These are phyloP conservation scores for Clarkia xantiana DNA, from an alignment of 345 rosid genomes.

Conservation along the genomic window DNA sequence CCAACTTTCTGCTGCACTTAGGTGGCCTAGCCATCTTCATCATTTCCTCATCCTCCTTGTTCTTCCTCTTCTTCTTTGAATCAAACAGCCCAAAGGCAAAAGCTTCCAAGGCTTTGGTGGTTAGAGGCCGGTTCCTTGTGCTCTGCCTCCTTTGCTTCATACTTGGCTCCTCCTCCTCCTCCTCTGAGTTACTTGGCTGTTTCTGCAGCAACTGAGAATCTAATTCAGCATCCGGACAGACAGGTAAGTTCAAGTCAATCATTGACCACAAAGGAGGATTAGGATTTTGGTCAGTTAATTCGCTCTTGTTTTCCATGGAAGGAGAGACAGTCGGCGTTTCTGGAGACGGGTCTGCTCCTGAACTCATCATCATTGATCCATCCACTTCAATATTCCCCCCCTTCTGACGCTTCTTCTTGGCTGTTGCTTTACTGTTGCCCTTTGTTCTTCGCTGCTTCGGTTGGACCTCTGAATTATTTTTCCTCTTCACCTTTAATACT, in stretches of 20 bases:
- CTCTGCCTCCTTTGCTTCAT: conserved; percentile 30
- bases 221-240: conserved; percentile 19
- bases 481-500: conserved; percentile 7
- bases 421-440: conserved; percentile 13
- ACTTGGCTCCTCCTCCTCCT: conserved; percentile 14
- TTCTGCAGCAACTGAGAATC: conserved; percentile 4
- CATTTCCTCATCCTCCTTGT: conserved; percentile 7
- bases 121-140: conserved; percentile 35
- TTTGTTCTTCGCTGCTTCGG: conserved; percentile 12
- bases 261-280: conserved; percentile 10
- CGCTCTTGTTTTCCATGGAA: conserved; percentile 8
- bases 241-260: conserved; percentile 42
- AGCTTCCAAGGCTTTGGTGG: conserved; percentile 52
- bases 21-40: conserved; percentile 15
- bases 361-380: neutral
- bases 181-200: conserved; percentile 1
- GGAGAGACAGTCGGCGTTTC: conserved; percentile 18
- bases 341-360: conserved; percentile 10
- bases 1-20: conserved; percentile 1
- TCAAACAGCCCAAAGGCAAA: conserved; percentile 28
- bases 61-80: conserved; percentile 23
- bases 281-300: neutral
- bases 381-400: conserved; percentile 6
- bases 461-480: conserved; percentile 6
- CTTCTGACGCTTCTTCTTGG: conserved; percentile 13